Evolutionary conservation across 495 filamentous ascomycete genomes (phyloP).

Genomic region (Aspergillus cavernicola): DNA sequence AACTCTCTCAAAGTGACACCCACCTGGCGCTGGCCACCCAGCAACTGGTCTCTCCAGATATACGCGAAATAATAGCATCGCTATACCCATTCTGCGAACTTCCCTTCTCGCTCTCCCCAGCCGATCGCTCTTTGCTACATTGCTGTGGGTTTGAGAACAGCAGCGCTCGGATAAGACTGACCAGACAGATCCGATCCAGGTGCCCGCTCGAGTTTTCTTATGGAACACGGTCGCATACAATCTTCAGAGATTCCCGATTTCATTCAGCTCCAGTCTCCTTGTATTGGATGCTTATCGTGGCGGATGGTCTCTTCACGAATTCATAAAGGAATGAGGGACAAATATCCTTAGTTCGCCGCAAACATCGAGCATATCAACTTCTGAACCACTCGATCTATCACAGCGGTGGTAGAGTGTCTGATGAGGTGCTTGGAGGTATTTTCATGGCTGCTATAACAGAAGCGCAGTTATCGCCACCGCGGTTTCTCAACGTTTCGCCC

Average conservation of each 20-base stretch:
- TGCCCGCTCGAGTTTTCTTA: background rate
- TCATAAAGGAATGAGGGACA: background rate
- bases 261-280: background rate
- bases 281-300: constrained; percentile 2
- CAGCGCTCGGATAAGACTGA: too few relatives aligned
- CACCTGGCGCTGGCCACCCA: background rate
- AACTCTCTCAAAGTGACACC: background rate
- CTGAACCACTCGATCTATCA: background rate
- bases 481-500: background rate
- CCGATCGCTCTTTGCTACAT: background rate
- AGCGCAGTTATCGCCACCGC: background rate
- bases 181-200: background rate
- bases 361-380: background rate
- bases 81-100: background rate
- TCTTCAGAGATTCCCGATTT: constrained; percentile 3
- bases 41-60: background rate
- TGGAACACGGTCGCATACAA: background rate
- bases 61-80: background rate
- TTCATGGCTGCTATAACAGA: background rate
- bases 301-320: background rate
- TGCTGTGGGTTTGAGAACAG: background rate
- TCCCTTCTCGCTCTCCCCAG: background rate
- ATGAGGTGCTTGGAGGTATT: background rate
- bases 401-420: background rate
- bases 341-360: background rate